Conservation (phyloP, 2,329 filamentous ascomycete genomes). For the Aspergillus sp. region DNA sequence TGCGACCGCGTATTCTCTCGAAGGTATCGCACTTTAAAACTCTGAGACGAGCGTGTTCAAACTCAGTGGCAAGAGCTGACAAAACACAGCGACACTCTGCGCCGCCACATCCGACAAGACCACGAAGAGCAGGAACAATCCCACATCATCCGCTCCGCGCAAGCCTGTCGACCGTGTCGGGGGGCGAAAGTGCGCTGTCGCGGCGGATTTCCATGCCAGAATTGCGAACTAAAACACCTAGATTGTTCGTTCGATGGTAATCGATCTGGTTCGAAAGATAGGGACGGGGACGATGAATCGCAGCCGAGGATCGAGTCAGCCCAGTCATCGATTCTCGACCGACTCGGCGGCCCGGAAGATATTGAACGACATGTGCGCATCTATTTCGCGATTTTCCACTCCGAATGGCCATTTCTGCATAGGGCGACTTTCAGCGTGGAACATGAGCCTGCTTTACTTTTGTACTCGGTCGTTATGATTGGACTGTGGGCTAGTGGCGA, state of each 20-base stretch:
- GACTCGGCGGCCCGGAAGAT: not conserved
- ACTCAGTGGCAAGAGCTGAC: not conserved
- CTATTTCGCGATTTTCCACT: constrained; percentile 28
- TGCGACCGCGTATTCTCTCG: constrained; percentile 18
- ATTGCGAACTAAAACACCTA: not conserved
- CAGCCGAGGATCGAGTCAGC: no score
- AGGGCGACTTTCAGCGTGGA: constrained; percentile 16
- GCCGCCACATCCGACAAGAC: constrained; percentile 19
- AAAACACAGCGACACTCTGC: constrained; percentile 15
- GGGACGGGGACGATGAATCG: not conserved
- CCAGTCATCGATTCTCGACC: not conserved
- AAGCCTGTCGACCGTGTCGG: constrained; percentile 17
- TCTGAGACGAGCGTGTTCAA: not conserved
- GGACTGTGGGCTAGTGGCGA: constrained; percentile 22
- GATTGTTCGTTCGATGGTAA: not conserved
- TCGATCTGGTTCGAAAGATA: not conserved
- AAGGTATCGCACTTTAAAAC: not conserved
- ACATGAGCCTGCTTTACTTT: constrained; percentile 20
- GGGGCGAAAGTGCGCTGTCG: constrained; percentile 10
- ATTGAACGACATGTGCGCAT: constrained; percentile 12
- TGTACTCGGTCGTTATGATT: constrained; percentile 25
- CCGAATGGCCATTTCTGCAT: constrained; percentile 26
- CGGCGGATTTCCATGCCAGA: constrained; percentile 7
- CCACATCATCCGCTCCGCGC: constrained; percentile 5
- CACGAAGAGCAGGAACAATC: constrained; percentile 10